Base-by-base conservation (phyloP, 148 eudicot genomes). In the Fagopyrum homotropicum region DNA sequence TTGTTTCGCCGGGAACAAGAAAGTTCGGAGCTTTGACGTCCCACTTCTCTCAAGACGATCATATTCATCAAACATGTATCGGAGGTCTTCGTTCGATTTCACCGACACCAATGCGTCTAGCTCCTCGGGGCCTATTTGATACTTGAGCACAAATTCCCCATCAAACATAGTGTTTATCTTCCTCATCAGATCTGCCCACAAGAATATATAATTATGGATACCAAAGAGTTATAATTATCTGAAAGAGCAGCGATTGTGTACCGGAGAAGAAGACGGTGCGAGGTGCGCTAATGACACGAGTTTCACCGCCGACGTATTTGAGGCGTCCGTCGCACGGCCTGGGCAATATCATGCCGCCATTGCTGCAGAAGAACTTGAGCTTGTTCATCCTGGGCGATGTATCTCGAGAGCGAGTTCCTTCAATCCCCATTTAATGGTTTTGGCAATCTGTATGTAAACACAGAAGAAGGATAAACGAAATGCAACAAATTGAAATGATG, bases 221-320 rank as follows among this genome's bases (percentile, higher is more conserved):
- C 3, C 40, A 35, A 35, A 35, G 26, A 22, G 26, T 22, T 22
- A 9, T 63, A 7, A 8, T 63, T 14, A 22, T 35, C 40, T 3
- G 16, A 54, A 54, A 1, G 4, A 54, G 5, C 16, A 5, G 14
- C 5, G 4, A 12, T 14, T 54, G 5, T 55, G 5, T 78, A 81
- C 97, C 94, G 19, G 83, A 63, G 71, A 88, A 84, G 6, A 57
- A 72, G 66, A 88, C 78, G 57, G 83, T 80, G 0, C 85, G 80
- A 66, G 87, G 81, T 22, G 89, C 83, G 6, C 84, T 85, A 47
- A 91, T 77, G 63, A 87, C 86, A 2, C 97, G 94, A 9, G 94
- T 89, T 80, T 91, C 97, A 29, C 94, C 97, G 19, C 94, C 97
- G 4, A 89, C 81, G 49, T 91, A 91, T 49, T 88, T 89, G 72